These are phyloP conservation scores for Zymoseptoria passerinii DNA, from an alignment of 2,329 filamentous ascomycete species.

Conservation along the genomic window DNA sequence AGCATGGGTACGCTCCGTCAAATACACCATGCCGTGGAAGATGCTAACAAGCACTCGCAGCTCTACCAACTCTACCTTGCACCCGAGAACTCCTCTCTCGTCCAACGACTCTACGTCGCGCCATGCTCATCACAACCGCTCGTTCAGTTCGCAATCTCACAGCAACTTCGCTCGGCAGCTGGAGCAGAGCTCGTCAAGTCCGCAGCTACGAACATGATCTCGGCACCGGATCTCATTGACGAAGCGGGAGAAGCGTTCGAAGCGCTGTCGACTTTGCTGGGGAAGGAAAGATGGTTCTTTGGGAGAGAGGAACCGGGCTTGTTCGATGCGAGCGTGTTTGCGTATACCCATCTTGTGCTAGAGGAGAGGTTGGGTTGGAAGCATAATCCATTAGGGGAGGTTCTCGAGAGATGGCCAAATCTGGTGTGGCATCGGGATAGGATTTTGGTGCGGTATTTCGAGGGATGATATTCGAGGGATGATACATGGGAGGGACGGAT, in stretches of 20 bases:
- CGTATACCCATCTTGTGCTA: slow-evolving; percentile 76
- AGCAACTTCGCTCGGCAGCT: slow-evolving; percentile 65
- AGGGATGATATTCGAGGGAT: slow-evolving; percentile 29
- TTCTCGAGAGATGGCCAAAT: slow-evolving; percentile 50
- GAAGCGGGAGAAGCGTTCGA: slow-evolving; percentile 56
- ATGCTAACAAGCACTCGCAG: slow-evolving; percentile 28
- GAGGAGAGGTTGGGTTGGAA: slow-evolving; percentile 57
- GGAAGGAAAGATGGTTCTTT: slow-evolving; percentile 54
- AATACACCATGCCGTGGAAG: background rate
- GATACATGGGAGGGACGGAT: background rate
- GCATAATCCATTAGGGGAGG: slow-evolving; percentile 51
- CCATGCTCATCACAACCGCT: slow-evolving; percentile 51
- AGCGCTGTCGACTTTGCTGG: slow-evolving; percentile 53
- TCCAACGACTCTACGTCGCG: slow-evolving; percentile 62
- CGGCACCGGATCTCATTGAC: slow-evolving; percentile 47
- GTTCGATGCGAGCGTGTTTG: slow-evolving; percentile 84
- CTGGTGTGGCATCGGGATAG: slow-evolving; percentile 58
- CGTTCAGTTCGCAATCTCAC: slow-evolving; percentile 55
- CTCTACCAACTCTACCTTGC: slow-evolving; percentile 76
- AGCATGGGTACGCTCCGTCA: slow-evolving; percentile 59
- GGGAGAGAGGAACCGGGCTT: slow-evolving; percentile 51
- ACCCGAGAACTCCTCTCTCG: slow-evolving; percentile 58
- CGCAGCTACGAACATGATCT: slow-evolving; percentile 26
- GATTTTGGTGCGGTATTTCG: slow-evolving; percentile 47
- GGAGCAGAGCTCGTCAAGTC: slow-evolving; percentile 63